Percentiles rank a stretch among this genome's conserved stretches.
Conservation (phyloP, 2,329 filamentous ascomycete species). For the Trichoderma sp. region DNA sequence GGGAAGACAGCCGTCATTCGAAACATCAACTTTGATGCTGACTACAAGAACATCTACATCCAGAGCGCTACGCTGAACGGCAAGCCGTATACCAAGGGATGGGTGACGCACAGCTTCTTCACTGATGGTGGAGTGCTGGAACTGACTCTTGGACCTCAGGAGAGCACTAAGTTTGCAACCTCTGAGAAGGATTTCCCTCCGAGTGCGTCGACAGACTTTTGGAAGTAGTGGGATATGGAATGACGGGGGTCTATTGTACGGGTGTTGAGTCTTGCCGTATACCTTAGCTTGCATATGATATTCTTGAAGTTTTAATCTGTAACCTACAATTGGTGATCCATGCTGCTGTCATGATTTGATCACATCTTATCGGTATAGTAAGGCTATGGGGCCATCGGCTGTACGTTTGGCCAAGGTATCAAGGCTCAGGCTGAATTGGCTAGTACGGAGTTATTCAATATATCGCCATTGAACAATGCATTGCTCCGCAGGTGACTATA, state of each 20-base stretch:
- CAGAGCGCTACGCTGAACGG: slow-evolving; percentile 62
- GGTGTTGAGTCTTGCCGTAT: slow-evolving; percentile 2
- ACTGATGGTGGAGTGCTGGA: slow-evolving; percentile 59
- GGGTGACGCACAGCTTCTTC: slow-evolving; percentile 64
- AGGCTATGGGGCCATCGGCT: too few species aligned
- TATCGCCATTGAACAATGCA: not conserved
- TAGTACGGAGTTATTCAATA: too few species aligned
- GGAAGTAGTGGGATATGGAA: slow-evolving; percentile 5
- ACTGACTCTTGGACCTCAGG: slow-evolving; percentile 53
- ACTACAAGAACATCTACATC: slow-evolving; percentile 57
- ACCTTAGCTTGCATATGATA: too few species aligned
- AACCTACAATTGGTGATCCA: too few species aligned
- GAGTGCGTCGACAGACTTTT: slow-evolving; percentile 35
- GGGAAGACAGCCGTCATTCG: slow-evolving; percentile 39
- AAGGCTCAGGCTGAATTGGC: too few species aligned
- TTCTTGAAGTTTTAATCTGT: too few species aligned
- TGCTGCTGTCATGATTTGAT: too few species aligned
- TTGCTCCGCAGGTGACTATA: not conserved
- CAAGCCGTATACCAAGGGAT: slow-evolving; percentile 56
- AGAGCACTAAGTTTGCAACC: slow-evolving; percentile 44
- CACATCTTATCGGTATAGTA: too few species aligned
- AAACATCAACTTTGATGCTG: slow-evolving; percentile 44
- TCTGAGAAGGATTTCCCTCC: slow-evolving; percentile 31
- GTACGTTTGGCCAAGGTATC: too few species aligned
- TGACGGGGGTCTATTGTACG: not conserved